phyloP scores from a whole-genome alignment of 139 green algal genomes.

The Chlamydomonas sphaeroides region DNA sequence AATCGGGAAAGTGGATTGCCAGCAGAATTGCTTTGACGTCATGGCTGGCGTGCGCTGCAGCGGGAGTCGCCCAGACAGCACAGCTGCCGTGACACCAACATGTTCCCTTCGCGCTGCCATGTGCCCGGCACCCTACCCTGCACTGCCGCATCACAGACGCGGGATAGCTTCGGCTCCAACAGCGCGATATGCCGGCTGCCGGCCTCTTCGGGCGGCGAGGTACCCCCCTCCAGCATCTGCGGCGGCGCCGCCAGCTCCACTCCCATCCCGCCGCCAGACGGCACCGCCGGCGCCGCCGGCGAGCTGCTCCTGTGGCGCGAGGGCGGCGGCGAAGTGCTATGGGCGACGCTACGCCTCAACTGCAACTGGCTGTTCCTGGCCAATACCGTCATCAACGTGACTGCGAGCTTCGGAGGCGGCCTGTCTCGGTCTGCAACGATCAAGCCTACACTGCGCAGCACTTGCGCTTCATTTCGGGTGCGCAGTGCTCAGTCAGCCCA shows the following conservation, averaged over 20 bases:
- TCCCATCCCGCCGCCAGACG: background rate
- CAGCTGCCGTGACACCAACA: too few species aligned
- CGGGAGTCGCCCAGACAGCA: too few species aligned
- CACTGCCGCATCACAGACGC: background rate
- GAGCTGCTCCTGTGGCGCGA: constrained; percentile 8
- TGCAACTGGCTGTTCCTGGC: constrained; percentile 5
- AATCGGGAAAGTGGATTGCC: too few species aligned
- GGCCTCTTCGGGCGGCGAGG: background rate
- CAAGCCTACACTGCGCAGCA: too few species aligned
- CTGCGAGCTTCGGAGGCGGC: background rate
- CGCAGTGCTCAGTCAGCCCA: too few species aligned
- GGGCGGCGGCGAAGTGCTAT: background rate
- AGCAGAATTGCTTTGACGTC: too few species aligned
- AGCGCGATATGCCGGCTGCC: background rate
- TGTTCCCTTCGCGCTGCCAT: too few species aligned
- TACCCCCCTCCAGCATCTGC: background rate
- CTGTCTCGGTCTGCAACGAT: too few species aligned
- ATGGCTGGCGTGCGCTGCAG: too few species aligned
- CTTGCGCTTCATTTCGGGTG: too few species aligned
- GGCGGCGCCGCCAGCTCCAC: background rate
- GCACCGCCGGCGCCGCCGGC: background rate
- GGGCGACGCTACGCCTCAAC: background rate
- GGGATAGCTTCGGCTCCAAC: background rate
- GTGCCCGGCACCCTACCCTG: too few species aligned
- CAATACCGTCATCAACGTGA: background rate